phyloP scores from a whole-genome alignment of 495 filamentous ascomycete genomes.

The Trichoderma virens region DNA sequence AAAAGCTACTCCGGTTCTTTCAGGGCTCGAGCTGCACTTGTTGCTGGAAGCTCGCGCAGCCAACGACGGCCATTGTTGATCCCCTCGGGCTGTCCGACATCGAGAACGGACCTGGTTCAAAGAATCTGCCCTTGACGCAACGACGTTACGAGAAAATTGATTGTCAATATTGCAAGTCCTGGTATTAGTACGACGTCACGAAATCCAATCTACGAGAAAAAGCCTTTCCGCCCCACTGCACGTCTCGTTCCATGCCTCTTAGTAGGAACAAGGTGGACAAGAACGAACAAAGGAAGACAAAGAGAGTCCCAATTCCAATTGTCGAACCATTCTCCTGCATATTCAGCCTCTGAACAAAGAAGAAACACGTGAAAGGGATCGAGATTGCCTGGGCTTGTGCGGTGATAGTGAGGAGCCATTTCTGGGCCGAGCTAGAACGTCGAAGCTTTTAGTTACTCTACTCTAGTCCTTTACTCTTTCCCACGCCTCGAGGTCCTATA shows the following conservation, averaged over 20 bases:
- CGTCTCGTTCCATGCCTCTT: background rate
- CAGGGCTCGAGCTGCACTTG: background rate
- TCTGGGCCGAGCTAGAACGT: background rate
- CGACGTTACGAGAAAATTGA: background rate
- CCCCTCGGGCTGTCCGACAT: background rate
- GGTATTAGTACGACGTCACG: background rate
- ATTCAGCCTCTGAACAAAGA: background rate
- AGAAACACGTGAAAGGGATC: background rate
- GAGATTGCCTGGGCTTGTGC: background rate
- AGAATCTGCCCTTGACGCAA: background rate
- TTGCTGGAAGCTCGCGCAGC: background rate
- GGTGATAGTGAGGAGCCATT: conserved; percentile 1
- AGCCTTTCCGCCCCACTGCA: background rate
- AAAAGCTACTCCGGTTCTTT: background rate
- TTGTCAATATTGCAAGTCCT: background rate
- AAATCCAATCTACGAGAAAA: background rate
- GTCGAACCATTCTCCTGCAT: background rate
- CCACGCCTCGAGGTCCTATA: background rate
- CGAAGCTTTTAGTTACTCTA: background rate
- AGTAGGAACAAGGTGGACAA: background rate
- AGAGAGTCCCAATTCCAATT: background rate
- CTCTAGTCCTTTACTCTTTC: background rate
- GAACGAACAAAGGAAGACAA: background rate
- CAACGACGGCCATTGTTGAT: background rate
- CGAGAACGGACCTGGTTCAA: background rate